Evolutionary conservation across 164 flowering plant species (phyloP).

Genomic region (Tinospora cordifolia): DNA sequence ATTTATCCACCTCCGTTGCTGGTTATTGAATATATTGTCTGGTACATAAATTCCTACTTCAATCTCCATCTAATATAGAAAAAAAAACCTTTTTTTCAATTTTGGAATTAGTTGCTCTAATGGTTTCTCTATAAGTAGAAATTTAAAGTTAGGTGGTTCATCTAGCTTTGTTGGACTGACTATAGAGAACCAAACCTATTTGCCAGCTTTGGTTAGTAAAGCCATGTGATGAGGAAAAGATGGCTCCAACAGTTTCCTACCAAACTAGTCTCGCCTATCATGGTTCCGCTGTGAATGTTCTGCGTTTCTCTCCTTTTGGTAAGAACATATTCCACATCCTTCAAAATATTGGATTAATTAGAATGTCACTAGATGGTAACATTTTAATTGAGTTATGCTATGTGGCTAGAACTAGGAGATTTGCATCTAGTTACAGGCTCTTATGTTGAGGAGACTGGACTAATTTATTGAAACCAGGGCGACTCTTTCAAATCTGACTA

Average conservation of each 20-base stretch:
- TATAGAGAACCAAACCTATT: background rate
- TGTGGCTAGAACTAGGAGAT: background rate
- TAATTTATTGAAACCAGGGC: background rate
- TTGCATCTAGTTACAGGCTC: background rate
- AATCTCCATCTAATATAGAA: too few relatives aligned
- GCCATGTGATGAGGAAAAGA: constrained; percentile 47
- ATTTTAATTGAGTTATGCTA: background rate
- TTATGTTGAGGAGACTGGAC: background rate
- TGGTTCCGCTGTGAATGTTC: constrained; percentile 66
- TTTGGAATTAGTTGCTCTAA: background rate
- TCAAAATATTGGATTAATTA: background rate
- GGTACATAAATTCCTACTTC: too few relatives aligned
- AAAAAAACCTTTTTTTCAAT: too few relatives aligned
- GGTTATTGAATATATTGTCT: background rate
- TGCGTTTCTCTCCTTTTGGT: constrained; percentile 96
- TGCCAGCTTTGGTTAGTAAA: constrained; percentile 66
- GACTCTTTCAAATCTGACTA: background rate
- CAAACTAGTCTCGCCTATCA: constrained; percentile 78
- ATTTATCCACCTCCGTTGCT: background rate
- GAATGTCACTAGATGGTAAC: background rate
- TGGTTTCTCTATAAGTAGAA: background rate
- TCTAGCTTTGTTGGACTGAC: background rate
- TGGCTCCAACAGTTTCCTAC: constrained; percentile 62
- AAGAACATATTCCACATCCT: constrained; percentile 9
- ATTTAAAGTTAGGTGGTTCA: background rate